Evolutionary conservation across 768 basidiomycete species (phyloP), one percentile per base, ranked within the genome.

Genomic region (Pisolithus orientalis): DNA sequence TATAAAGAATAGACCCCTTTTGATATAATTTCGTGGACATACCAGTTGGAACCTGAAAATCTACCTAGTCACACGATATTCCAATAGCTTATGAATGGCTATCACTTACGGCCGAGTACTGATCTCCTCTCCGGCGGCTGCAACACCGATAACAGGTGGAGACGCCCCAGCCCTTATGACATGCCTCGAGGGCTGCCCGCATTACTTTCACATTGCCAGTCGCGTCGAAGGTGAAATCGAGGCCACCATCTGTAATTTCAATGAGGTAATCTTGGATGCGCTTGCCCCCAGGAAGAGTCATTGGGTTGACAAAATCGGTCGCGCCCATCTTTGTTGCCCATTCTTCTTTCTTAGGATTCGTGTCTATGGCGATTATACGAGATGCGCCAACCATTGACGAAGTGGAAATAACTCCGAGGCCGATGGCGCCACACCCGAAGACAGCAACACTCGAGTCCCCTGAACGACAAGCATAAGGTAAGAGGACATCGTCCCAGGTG

Each of bases 161-260:
- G 40, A 97, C 86, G 60, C 96, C 96, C 96, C 96, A 99, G 13
- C 96, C 96, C 67, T 98, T 98, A 72, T 99, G 96, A 70, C 94
- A 97, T n/a, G 94, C 90, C 72, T 99, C 96, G 44, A 99, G 81
- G 25, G 96, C 96, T 46, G 85, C 75, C 55, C 94, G 83, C 94
- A 96, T 97, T 57, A 95, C 93, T 28, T 92, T 74, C 9, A 93
- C 88, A 65, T 96, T 97, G 21, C 96, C 96, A 9, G 96, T 99
- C 60, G 87, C 89, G 63, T 99, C 96, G 63, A 94, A 99, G 11
- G 96, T 98, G 68, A 84, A 97, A 71, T 99, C 96, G 37, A 96
- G 75, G 25, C 96, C 96, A 16, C 96, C 96, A 61, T 99, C 96
- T 3, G 95, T 98, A 59, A 93, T 80, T 64, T 94, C 90, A 44